Evolutionary conservation across 192 early-diverging fungal species (phyloP).

Genomic region (Spizellomyces punctatus): DNA sequence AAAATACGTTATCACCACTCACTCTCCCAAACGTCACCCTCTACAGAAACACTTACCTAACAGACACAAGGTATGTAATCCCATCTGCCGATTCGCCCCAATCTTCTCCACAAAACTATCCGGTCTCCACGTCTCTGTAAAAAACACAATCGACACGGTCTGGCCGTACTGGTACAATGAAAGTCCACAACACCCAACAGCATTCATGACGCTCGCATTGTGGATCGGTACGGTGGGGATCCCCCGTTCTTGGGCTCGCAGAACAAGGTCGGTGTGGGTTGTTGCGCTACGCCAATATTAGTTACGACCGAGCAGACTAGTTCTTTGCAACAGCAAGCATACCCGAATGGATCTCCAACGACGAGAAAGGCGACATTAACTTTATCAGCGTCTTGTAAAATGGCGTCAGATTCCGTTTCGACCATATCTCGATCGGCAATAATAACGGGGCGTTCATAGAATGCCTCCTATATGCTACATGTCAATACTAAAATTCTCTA

Average conservation of each 20-base stretch:
- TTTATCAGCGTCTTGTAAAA: constrained; percentile 83
- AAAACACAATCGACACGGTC: constrained; percentile 98
- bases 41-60: constrained; percentile 78
- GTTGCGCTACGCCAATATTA: constrained; percentile 68
- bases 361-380: constrained; percentile 95
- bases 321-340: neutral
- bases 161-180: constrained; percentile 98
- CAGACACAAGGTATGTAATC: constrained; percentile 92
- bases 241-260: constrained; percentile 84
- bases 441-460: constrained; percentile 82
- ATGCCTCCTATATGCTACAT: constrained; percentile 65
- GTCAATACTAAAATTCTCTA: no score
- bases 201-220: constrained; percentile 99
- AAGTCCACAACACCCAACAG: constrained; percentile 90
- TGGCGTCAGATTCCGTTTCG: constrained; percentile 86
- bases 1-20: neutral
- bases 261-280: constrained; percentile 94
- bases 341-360: constrained; percentile 96
- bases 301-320: neutral
- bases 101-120: constrained; percentile 96
- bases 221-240: constrained; percentile 92
- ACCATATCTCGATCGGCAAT: constrained; percentile 98
- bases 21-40: neutral
- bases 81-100: constrained; percentile 79
- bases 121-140: constrained; percentile 94